A percentile compares a stretch with the other conserved stretches of the same genome.
Conservation (phyloP, 176 grass and related monocot genomes). For the Alopecurus myosuroides region DNA sequence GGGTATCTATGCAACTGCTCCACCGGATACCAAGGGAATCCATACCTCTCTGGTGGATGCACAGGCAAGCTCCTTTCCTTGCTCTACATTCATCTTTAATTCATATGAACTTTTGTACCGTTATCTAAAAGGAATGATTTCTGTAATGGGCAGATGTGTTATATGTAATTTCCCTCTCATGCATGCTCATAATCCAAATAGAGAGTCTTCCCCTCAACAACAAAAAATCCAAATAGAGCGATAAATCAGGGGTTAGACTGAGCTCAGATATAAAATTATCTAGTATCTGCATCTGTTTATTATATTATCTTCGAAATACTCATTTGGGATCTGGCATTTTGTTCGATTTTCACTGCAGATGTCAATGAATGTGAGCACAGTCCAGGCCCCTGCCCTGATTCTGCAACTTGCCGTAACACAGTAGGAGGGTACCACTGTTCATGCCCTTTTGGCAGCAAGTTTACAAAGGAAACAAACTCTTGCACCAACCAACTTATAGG, state of each 20-base stretch:
- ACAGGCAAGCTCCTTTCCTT: neutral
- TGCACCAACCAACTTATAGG: neutral
- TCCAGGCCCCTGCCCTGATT: neutral
- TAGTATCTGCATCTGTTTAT: neutral
- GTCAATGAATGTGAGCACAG: neutral
- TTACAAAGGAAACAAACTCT: neutral
- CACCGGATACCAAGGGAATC: neutral
- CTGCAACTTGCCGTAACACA: neutral
- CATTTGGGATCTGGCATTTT: neutral
- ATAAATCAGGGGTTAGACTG: neutral
- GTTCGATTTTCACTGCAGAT: neutral
- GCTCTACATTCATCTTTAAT: neutral
- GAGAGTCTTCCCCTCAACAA: no score
- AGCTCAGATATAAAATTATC: neutral
- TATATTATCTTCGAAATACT: neutral
- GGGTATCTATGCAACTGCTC: neutral
- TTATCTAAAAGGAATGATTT: neutral
- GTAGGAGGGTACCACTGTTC: neutral
- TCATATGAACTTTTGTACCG: neutral
- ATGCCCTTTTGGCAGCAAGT: neutral
- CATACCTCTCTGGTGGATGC: neutral
- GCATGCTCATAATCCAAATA: neutral
- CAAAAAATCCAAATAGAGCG: neutral
- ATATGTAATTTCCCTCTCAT: neutral
- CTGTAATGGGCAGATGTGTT: neutral